Evolutionary conservation across 176 grass and related monocot genomes (phyloP).

Genomic region (Elaeis guineensis): DNA sequence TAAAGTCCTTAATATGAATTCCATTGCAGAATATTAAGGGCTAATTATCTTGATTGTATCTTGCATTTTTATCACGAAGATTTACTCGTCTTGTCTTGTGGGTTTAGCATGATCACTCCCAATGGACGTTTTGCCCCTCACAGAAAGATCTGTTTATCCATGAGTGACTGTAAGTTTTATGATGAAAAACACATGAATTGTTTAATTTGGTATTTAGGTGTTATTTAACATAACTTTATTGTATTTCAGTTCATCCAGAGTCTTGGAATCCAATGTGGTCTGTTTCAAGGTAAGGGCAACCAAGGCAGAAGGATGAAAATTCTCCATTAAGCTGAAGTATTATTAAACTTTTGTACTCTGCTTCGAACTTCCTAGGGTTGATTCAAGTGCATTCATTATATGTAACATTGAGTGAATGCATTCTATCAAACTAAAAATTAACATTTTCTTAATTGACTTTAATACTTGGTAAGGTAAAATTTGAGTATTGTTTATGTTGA

Average conservation of each 20-base stretch:
- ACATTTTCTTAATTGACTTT: too few relatives aligned
- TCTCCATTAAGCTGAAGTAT: too few relatives aligned
- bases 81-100: too few relatives aligned
- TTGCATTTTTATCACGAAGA: too few relatives aligned
- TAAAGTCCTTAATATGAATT: conserved; percentile 1
- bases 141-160: conserved; percentile 90
- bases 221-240: conserved; percentile 4
- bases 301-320: too few relatives aligned
- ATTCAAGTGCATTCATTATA: too few relatives aligned
- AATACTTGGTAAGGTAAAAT: too few relatives aligned
- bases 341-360: too few relatives aligned
- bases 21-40: background rate
- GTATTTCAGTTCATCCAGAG: conserved; percentile 84
- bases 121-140: conserved; percentile 92
- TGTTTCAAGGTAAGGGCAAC: conserved; percentile 62
- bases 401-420: too few relatives aligned
- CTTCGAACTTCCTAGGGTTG: too few relatives aligned
- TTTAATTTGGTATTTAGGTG: conserved; percentile 10
- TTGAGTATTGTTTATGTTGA: too few relatives aligned
- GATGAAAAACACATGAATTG: background rate
- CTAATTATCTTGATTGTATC: background rate
- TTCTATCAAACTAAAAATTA: too few relatives aligned
- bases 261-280: conserved; percentile 99
- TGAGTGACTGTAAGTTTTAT: conserved; percentile 86
- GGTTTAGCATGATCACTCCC: conserved; percentile 77